Percentiles rank a stretch among this genome's conserved stretches.
Evolutionary conservation across 192 early-diverging fungal genomes (phyloP).

Genomic region (Diversispora eburnea): DNA sequence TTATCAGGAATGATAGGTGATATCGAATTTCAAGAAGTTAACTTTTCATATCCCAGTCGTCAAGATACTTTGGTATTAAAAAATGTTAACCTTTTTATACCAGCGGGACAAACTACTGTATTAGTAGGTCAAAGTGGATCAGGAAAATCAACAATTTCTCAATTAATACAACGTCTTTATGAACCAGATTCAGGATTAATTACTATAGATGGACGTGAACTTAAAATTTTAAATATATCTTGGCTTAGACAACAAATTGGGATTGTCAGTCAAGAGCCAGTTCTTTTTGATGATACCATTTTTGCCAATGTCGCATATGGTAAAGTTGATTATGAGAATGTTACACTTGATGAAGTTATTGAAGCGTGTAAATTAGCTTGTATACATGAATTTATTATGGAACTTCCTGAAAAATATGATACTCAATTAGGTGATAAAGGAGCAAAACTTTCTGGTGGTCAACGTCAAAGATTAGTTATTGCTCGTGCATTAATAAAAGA

Average conservation of each 20-base stretch:
- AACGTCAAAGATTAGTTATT: slow-evolving; percentile 71
- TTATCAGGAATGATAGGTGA: slow-evolving; percentile 15
- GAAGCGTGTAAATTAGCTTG: slow-evolving; percentile 59
- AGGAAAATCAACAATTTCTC: slow-evolving; percentile 20
- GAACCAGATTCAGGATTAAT: slow-evolving; percentile 49
- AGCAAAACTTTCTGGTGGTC: slow-evolving; percentile 74
- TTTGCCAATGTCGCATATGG: slow-evolving; percentile 78
- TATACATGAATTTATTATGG: slow-evolving; percentile 62
- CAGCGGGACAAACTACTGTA: slow-evolving; percentile 21
- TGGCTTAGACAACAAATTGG: slow-evolving; percentile 89
- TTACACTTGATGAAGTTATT: slow-evolving; percentile 56
- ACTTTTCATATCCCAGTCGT: slow-evolving; percentile 27
- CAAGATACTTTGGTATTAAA: slow-evolving; percentile 17
- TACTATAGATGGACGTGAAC: slow-evolving; percentile 70
- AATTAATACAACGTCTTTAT: slow-evolving; percentile 25
- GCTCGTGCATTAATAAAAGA: slow-evolving; percentile 64
- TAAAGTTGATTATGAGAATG: slow-evolving; percentile 41
- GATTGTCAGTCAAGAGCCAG: slow-evolving; percentile 89
- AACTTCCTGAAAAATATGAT: slow-evolving; percentile 52
- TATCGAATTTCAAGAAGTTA: slow-evolving; percentile 23
- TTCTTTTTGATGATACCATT: slow-evolving; percentile 80
- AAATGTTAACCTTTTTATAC: slow-evolving; percentile 21
- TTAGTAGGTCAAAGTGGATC: slow-evolving; percentile 28
- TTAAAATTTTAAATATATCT: slow-evolving; percentile 74
- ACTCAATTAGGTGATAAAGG: slow-evolving; percentile 73